phyloP scores from a whole-genome alignment of 169 alveolate species.

The Babesia microti region DNA sequence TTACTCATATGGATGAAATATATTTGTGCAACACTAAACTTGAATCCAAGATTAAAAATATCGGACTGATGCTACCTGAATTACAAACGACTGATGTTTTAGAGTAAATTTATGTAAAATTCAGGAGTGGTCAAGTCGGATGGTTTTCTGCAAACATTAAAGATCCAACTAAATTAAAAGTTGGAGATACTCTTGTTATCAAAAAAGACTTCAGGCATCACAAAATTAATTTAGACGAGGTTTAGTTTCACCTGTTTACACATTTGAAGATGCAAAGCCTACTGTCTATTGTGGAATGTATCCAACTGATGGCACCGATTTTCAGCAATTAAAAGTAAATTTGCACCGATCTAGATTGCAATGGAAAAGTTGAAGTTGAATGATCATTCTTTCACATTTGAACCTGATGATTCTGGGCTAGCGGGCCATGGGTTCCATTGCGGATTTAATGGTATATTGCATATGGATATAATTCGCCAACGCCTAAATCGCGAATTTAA shows the following conservation, averaged over 20 bases:
- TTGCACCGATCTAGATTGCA: conserved; percentile 51
- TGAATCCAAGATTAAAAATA: conserved; percentile 38
- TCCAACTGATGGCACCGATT: conserved; percentile 68
- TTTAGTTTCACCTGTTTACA: conserved; percentile 22
- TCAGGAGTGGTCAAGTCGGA: conserved; percentile 47
- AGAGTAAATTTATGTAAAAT: conserved; percentile 1
- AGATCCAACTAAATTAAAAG: conserved; percentile 60
- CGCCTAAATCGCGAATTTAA: conserved; percentile 79
- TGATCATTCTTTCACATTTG: conserved; percentile 75
- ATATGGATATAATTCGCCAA: conserved; percentile 83
- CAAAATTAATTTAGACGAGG: conserved; percentile 43
- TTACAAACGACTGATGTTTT: conserved; percentile 37
- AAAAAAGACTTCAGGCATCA: conserved; percentile 40
- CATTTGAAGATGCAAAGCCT: conserved; percentile 60
- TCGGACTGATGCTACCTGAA: conserved; percentile 56
- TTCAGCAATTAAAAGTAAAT: conserved; percentile 26
- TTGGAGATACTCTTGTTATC: conserved; percentile 66
- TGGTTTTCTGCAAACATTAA: conserved; percentile 35
- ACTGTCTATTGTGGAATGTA: conserved; percentile 82
- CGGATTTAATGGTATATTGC: conserved; percentile 88
- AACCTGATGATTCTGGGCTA: conserved; percentile 72
- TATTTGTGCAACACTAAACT: conserved; percentile 39
- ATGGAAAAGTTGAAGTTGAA: conserved; percentile 73
- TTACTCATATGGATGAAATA: conserved; percentile 48
- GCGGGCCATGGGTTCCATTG: conserved; percentile 87